phyloP scores from a whole-genome alignment of 176 grass and related monocot species.

The Aegilops umbellulata region DNA sequence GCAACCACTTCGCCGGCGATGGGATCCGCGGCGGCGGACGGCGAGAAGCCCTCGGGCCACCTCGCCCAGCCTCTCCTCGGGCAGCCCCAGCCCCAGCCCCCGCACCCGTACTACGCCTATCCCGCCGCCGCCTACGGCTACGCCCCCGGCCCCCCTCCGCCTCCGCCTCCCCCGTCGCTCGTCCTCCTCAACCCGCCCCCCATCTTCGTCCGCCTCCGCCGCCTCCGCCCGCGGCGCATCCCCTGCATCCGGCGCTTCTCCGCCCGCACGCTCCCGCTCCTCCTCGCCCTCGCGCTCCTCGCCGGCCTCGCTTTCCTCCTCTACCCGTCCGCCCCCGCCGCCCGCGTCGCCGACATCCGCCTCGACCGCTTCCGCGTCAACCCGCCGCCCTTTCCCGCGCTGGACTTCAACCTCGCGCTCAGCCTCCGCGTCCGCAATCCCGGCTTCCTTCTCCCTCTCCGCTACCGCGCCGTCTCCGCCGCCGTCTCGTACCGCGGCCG shows the following conservation, averaged over 20 bases:
- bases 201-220: constrained; percentile 32
- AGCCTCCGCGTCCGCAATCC: constrained; percentile 11
- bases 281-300: constrained; percentile 36
- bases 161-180: constrained; percentile 10
- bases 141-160: not conserved
- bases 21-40: not conserved
- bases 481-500: constrained; percentile 47
- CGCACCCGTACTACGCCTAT: constrained; percentile 40
- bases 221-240: constrained; percentile 28
- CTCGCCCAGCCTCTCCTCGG: not conserved
- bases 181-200: not conserved
- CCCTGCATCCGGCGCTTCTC: constrained; percentile 20
- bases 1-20: not conserved
- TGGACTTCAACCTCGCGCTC: constrained; percentile 40
- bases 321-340: constrained; percentile 2
- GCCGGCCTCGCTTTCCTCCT: not conserved
- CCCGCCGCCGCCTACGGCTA: constrained; percentile 29
- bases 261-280: constrained; percentile 16
- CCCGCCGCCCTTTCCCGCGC: not conserved
- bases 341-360: not conserved
- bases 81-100: not conserved
- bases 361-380: constrained; percentile 1
- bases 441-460: constrained; percentile 14
- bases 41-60: not conserved
- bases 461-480: constrained; percentile 34